Conservation (phyloP, 768 basidiomycete genomes). For the Amanita rubescens region DNA sequence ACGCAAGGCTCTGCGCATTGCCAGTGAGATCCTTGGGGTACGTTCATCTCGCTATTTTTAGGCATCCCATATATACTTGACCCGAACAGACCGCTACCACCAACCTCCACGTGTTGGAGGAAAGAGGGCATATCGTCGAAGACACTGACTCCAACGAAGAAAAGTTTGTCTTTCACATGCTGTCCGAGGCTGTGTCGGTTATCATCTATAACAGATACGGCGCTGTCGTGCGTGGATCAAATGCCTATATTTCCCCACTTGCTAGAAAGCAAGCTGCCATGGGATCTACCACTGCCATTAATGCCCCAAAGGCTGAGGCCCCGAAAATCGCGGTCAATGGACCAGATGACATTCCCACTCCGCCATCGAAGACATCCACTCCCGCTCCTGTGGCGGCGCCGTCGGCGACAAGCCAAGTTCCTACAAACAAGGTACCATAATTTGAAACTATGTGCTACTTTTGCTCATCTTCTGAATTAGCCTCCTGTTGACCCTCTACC, state of each 20-base stretch:
- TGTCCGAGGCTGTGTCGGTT: slow-evolving; percentile 15
- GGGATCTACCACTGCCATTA: slow-evolving; percentile 19
- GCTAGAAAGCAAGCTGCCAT: slow-evolving; percentile 50
- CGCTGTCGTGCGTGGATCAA: slow-evolving; percentile 80
- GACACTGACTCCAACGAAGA: slow-evolving; percentile 84
- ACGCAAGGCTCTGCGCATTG: slow-evolving; percentile 78
- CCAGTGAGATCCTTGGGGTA: slow-evolving; percentile 87
- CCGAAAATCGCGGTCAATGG: slow-evolving; percentile 74
- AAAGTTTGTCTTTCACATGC: slow-evolving; percentile 50
- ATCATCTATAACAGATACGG: slow-evolving; percentile 60
- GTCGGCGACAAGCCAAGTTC: slow-evolving; percentile 14
- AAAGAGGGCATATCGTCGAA: slow-evolving; percentile 60
- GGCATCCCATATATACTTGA: slow-evolving; percentile 5
- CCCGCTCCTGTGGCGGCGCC: slow-evolving; percentile 28
- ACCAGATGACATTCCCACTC: slow-evolving; percentile 56
- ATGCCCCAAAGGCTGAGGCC: slow-evolving; percentile 1
- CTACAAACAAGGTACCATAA: slow-evolving; percentile 38
- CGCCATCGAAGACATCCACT: slow-evolving; percentile 55
- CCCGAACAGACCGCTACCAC: slow-evolving; percentile 43
- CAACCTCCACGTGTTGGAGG: slow-evolving; percentile 88
- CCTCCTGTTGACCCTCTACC: slow-evolving; percentile 70
- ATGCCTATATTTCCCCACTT: slow-evolving; percentile 92
- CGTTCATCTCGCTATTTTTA: slow-evolving; percentile 19
- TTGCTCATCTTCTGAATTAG: slow-evolving; percentile 24
- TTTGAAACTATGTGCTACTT: slow-evolving; percentile 4